These are phyloP conservation scores for Acacia crassicarpa DNA, from an alignment of 306 rosid genomes.

Conservation along the genomic window DNA sequence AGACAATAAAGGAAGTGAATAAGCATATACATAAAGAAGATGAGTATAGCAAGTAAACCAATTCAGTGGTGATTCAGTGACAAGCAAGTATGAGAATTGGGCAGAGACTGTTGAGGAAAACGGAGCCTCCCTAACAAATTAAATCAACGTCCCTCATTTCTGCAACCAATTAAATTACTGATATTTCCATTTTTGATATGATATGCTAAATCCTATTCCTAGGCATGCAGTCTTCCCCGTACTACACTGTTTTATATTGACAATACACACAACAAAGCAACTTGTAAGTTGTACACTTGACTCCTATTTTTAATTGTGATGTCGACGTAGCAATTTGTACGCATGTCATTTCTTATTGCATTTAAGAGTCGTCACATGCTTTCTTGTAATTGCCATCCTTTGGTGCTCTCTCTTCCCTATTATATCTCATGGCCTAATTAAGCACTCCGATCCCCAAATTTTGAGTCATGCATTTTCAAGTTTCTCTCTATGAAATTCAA, in stretches of 20 bases:
- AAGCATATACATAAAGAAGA: background rate
- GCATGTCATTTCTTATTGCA: background rate
- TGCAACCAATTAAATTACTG: background rate
- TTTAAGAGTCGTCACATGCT: background rate
- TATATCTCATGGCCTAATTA: background rate
- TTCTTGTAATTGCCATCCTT: background rate
- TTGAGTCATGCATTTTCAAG: background rate
- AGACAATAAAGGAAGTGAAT: background rate
- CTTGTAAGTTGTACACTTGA: background rate
- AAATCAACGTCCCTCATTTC: background rate
- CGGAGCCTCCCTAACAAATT: background rate
- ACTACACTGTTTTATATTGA: background rate
- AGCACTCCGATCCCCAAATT: background rate
- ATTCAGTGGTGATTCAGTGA: background rate
- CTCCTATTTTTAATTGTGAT: background rate
- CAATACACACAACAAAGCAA: background rate
- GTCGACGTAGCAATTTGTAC: constrained; percentile 3
- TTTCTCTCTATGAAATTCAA: too few species aligned
- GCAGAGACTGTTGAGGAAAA: constrained; percentile 11
- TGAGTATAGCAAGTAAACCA: background rate
- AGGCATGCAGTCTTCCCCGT: background rate
- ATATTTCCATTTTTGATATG: background rate
- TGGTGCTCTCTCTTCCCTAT: too few species aligned
- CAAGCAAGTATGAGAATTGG: background rate
- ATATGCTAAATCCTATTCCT: constrained; percentile 1